Evolutionary conservation across 805 yeast genomes (phyloP), one percentile per base, ranked within the genome.

Genomic region (Maudiozyma barnettii): DNA sequence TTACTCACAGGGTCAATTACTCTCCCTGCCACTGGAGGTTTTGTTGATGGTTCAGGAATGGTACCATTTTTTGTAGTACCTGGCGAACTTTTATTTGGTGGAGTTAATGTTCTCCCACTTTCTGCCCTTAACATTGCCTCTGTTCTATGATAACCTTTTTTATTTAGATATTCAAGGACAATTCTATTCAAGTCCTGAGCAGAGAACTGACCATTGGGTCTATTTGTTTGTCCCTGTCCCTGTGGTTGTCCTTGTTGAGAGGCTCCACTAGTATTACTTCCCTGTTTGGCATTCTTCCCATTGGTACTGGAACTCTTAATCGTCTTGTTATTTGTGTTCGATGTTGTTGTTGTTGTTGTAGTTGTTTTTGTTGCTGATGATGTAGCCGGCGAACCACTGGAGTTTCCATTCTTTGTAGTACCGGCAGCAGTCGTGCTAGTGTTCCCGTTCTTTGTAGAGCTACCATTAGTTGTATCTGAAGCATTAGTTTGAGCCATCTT

Each of bases 51-150:
- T 41, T 56, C 60, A 1, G 65, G 64, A 22, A 63, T 41, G 9
- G 55, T 49, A 1, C 72, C 70, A 55, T 65, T 74, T 3, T 74
- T 64, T 1, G 84, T 75, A 12, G 66, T 69, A n/a, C 69, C 71
- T 13, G 75, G 65, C 1, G 79, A 72, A 1, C 67, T 68, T 12
- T 76, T 75, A 23, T 68, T 70, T 37, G 72, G 72, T 14, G 78
- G 70, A 0, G 82, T 74, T 3, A 71, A 69, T 0, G 81, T 74
- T 49, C 83, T 80, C 0, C 87, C 74, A 53, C 83, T 77, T 63
- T 93, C 99, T 51, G 89, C 79, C 51, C 99, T 77, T 44, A 93
- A 74, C 82, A 90, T 86, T 2, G 96, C 89, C 64, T 93, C 99
- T 0, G 99, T 91, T 55, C 83, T 80, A 55, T 85, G 90, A 60